Base-by-base conservation (phyloP, 331 rosid genomes). In the Stylosanthes scabra region DNA sequence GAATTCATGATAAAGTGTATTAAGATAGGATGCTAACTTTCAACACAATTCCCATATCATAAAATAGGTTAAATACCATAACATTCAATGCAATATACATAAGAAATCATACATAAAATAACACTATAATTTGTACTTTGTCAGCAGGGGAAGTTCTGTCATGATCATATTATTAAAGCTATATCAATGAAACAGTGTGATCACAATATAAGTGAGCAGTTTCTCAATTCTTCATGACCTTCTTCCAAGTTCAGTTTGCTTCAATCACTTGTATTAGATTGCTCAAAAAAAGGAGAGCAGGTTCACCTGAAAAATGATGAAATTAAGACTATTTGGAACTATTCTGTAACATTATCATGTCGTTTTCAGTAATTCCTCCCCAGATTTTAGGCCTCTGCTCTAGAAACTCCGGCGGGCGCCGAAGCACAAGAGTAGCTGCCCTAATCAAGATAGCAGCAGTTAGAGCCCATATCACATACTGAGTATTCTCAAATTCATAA, bases 391-490 rank as follows among this genome's bases (percentile, higher is more conserved):
- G 98, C 16, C 79, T 87, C 42, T 2, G 71, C 79, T 94, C 96
- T 31, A 82, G 86, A 83, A 94, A 91, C 15, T 66, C 96, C 0
- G 98, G 97, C 2, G 83, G 86, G 25, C 74, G 85, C 77, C 84
- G 80, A 70, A 80, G 85, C 72, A 89, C 50, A 11, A 88, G 9
- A 2, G 93, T 85, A 41, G 98, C 95, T 7, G 84, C 86, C 68
- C 68, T 59, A 27, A 94, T 94, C 68, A 94, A 78, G 59, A 94
- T 85, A 13, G 95, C 89, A n/a, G 97, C 97, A 57, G 98, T 94
- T 55, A 89, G 14, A 71, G 95, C 98, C 98, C 98, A 94, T 27
- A 94, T 91, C 49, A 84, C 90, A 64, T 82, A 88, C 68, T 69
- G 86, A 66, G 75, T 86, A 37, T 66, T 52, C 60, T 83, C 83